These are phyloP conservation scores for Blastomyces gilchristii DNA, from an alignment of 2,329 filamentous ascomycete species.

Conservation along the genomic window DNA sequence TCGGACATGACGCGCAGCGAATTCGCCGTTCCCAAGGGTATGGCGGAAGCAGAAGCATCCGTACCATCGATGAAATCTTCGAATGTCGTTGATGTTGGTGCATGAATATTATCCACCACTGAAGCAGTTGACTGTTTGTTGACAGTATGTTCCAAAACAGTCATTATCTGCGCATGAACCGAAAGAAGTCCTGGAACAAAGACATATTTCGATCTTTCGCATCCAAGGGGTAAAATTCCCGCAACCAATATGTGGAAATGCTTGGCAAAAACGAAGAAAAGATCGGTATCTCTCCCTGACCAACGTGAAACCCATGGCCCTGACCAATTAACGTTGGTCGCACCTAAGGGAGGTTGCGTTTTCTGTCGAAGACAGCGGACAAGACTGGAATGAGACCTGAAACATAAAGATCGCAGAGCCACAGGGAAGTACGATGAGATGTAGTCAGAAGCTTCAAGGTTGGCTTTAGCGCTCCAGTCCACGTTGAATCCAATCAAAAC, in stretches of 20 bases:
- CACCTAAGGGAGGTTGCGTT: slow-evolving; percentile 55
- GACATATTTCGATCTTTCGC: slow-evolving; percentile 46
- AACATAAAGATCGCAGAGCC: slow-evolving; percentile 50
- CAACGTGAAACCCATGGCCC: slow-evolving; percentile 77
- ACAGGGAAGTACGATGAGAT: slow-evolving; percentile 62
- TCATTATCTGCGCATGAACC: slow-evolving; percentile 71
- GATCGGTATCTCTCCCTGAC: slow-evolving; percentile 76
- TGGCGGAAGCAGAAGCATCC: slow-evolving; percentile 56
- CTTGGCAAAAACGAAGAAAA: slow-evolving; percentile 87
- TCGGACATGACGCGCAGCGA: slow-evolving; percentile 74
- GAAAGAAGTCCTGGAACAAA: slow-evolving; percentile 68
- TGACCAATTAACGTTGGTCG: slow-evolving; percentile 69
- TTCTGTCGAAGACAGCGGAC: slow-evolving; percentile 53
- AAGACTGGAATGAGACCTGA: slow-evolving; percentile 51
- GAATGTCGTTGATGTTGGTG: slow-evolving; percentile 49
- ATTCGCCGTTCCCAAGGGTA: slow-evolving; percentile 57
- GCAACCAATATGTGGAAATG: slow-evolving; percentile 71
- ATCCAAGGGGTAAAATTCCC: slow-evolving; percentile 54
- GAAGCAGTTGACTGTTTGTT: slow-evolving; percentile 54
- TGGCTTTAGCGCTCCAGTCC: slow-evolving; percentile 42
- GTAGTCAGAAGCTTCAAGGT: slow-evolving; percentile 46
- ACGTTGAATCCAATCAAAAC: slow-evolving; percentile 60
- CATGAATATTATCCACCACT: slow-evolving; percentile 36
- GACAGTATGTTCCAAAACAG: slow-evolving; percentile 70
- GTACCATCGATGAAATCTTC: slow-evolving; percentile 54